These are phyloP conservation scores for Toxoplasma gondii DNA, from an alignment of 169 alveolate species.

Conservation along the genomic window DNA sequence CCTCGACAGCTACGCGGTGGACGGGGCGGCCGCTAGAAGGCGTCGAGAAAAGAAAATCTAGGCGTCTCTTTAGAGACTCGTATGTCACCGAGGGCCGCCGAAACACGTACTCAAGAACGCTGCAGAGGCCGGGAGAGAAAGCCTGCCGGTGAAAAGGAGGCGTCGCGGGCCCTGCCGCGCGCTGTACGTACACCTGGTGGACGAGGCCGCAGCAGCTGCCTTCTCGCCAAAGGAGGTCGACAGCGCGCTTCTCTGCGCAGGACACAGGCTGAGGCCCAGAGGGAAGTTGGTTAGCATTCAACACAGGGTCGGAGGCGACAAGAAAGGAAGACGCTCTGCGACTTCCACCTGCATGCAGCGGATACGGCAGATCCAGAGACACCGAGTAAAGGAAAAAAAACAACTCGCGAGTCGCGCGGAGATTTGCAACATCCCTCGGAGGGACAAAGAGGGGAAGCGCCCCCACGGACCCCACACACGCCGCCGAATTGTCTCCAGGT, in stretches of 20 bases:
- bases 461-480: background rate
- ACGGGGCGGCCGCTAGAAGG: no score
- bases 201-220: background rate
- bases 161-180: background rate
- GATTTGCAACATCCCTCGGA: background rate
- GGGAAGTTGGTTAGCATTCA: background rate
- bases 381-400: background rate
- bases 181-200: background rate
- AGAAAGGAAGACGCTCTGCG: background rate
- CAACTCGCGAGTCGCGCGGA: constrained; percentile 13
- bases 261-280: background rate
- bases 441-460: constrained; percentile 2
- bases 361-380: background rate
- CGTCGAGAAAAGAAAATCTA: background rate
- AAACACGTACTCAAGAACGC: background rate
- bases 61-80: background rate
- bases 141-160: no score
- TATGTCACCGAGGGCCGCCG: background rate
- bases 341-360: background rate
- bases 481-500: background rate
- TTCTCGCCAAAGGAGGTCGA: background rate
- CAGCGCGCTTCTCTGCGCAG: background rate
- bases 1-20: no score
- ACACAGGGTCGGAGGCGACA: background rate
- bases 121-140: background rate